Evolutionary conservation across 768 basidiomycete species (phyloP), one percentile per base, ranked within the genome.

Genomic region (Flagelloscypha sp.): DNA sequence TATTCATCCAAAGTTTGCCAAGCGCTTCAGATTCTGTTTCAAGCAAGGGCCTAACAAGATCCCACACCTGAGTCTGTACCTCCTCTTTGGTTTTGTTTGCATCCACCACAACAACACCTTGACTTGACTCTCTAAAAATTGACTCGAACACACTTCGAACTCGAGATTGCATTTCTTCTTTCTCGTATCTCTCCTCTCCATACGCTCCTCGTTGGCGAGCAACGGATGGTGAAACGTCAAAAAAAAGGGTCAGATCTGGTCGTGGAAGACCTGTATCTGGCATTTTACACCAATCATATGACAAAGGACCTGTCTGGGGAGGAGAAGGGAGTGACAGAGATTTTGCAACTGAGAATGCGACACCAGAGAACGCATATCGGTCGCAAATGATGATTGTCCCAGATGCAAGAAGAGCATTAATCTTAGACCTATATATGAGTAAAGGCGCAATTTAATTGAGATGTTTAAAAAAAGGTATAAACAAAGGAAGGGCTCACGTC

Each of bases 301-400:
- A 63, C 32, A 94, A 70, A 23, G 65, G 29, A n/a, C 25, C 36
- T 28, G 27, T 13, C 5, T 9, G 4, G n/a, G 36, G 8, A 15
- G 16, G 13, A 20, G n/a, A 17, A 11, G 33, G 24, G 11, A 33
- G 30, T 1, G n/a, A n/a, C n/a, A n/a, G n/a, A 8, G 67, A 65
- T 46, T 83, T 81, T 12, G 79, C 66, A 1, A 72, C 69, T 10
- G 81, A 82, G 55, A 97, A 98, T 2, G 89, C 92, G 44, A 92
- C 81, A 0, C 94, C 94, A 3, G 93, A 98, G 59, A 97, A 98
- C 1, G 92, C 87, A 54, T 98, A 99, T 27, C 95, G 73, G 55
- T 98, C 94, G 49, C 86, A 89, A 29, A 99, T 59, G 50, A 99
- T 64, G 0, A 75, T 72, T 3, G 76, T 83, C 0, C 90, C 89